A percentile compares a stretch with the other conserved stretches of the same genome.
Conservation (phyloP, 108 stramenopile genomes). For the Fistulifera solaris region DNA sequence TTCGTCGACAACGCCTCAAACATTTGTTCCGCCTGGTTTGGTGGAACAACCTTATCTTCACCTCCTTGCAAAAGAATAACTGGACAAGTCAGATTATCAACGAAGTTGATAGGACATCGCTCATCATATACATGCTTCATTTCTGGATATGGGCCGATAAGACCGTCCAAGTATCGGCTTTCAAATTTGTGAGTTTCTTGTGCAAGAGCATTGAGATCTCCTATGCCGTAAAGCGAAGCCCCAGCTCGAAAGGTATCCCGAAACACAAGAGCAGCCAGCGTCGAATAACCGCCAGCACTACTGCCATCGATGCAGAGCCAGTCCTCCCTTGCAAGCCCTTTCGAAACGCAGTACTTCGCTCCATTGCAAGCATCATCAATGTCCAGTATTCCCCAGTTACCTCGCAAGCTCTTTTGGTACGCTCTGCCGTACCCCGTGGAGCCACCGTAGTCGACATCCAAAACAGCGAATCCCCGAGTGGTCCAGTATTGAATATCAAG, state of each 20-base stretch:
- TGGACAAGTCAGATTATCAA: constrained; percentile 65
- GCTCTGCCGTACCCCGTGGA: constrained; percentile 71
- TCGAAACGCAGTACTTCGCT: constrained; percentile 46
- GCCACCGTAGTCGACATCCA: constrained; percentile 82
- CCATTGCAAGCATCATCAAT: constrained; percentile 71
- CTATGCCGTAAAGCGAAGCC: constrained; percentile 64
- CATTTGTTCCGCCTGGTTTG: constrained; percentile 78
- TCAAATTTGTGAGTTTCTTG: constrained; percentile 83
- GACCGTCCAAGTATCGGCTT: constrained; percentile 65
- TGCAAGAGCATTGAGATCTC: constrained; percentile 63
- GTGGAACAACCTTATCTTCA: constrained; percentile 83
- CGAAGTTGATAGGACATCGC: constrained; percentile 57
- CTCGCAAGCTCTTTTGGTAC: constrained; percentile 52
- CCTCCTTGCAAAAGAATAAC: constrained; percentile 65
- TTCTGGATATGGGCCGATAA: constrained; percentile 63
- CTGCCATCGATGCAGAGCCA: constrained; percentile 78
- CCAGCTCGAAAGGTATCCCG: constrained; percentile 58
- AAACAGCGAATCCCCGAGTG: constrained; percentile 69
- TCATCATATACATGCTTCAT: constrained; percentile 50
- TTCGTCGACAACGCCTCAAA: constrained; percentile 53
- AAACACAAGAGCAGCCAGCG: constrained; percentile 66
- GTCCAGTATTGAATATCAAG: constrained; percentile 75
- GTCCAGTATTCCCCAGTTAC: constrained; percentile 70
- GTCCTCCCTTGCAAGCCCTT: constrained; percentile 48
- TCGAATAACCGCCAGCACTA: constrained; percentile 79